These are phyloP conservation scores for Cercospora janseana DNA, from an alignment of 2,329 filamentous ascomycete species.

Conservation along the genomic window DNA sequence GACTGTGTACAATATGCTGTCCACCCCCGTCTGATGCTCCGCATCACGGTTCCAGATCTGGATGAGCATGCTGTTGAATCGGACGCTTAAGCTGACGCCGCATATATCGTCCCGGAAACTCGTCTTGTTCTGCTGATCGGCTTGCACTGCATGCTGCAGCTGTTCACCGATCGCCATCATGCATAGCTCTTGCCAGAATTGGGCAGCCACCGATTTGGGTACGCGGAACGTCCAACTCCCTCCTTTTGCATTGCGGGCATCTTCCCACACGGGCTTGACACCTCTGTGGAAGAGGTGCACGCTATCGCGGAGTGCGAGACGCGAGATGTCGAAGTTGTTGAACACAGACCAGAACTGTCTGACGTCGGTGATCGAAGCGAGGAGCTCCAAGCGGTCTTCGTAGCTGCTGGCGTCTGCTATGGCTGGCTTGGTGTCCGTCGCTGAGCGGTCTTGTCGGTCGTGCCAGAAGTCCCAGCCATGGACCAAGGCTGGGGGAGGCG, in stretches of 20 bases:
- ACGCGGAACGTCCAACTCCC: constrained; percentile 93
- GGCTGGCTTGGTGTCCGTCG: constrained; percentile 16
- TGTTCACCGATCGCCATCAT: constrained; percentile 80
- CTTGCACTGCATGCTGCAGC: constrained; percentile 69
- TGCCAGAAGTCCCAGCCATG: constrained; percentile 56
- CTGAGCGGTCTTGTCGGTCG: constrained; percentile 44
- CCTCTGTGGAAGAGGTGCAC: constrained; percentile 80
- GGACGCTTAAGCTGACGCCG: constrained; percentile 80
- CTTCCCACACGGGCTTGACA: constrained; percentile 81
- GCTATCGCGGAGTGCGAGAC: constrained; percentile 63
- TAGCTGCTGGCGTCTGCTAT: constrained; percentile 37
- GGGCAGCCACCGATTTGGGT: constrained; percentile 67
- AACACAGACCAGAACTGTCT: constrained; percentile 52
- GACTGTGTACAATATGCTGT: constrained; percentile 70
- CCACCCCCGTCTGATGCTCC: constrained; percentile 73
- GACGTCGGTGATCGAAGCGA: constrained; percentile 48
- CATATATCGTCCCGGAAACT: constrained; percentile 75
- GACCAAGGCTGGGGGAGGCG: constrained; percentile 51
- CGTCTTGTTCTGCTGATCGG: constrained; percentile 42
- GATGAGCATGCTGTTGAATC: constrained; percentile 85
- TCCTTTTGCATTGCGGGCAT: constrained; percentile 79
- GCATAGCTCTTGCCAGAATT: constrained; percentile 79
- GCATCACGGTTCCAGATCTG: constrained; percentile 92
- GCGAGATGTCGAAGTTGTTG: constrained; percentile 73
- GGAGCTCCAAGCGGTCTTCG: constrained; percentile 48